These are phyloP conservation scores for Parietaria judaica DNA, from an alignment of 306 rosid species.

Conservation along the genomic window DNA sequence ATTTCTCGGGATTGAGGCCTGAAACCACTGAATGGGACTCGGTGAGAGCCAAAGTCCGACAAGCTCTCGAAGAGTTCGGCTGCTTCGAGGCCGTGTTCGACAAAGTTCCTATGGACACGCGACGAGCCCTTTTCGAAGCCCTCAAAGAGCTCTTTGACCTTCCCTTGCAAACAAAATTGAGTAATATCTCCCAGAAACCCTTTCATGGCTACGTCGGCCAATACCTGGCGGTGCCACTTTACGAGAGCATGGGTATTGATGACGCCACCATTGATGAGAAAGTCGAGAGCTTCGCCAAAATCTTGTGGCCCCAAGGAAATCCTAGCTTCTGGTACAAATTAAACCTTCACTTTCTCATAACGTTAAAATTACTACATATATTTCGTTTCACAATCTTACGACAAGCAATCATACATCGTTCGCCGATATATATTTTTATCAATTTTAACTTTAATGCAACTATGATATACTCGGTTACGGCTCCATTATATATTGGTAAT, in stretches of 20 bases:
- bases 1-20: background rate
- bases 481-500: too few species aligned
- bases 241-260: conserved; percentile 57
- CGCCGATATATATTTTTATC: too few species aligned
- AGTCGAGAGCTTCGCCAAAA: conserved; percentile 30
- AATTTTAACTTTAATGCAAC: too few species aligned
- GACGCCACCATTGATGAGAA: conserved; percentile 31
- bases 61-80: conserved; percentile 54
- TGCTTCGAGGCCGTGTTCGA: conserved; percentile 57
- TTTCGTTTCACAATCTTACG: too few species aligned
- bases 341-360: too few species aligned
- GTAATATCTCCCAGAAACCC: conserved; percentile 43
- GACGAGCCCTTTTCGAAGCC: conserved; percentile 27
- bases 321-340: conserved; percentile 39
- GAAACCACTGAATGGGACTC: conserved; percentile 1
- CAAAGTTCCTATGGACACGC: conserved; percentile 33
- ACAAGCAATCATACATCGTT: too few species aligned
- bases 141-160: conserved; percentile 54
- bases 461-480: too few species aligned
- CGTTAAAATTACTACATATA: too few species aligned
- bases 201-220: conserved; percentile 69
- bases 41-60: conserved; percentile 1
- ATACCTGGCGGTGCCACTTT: conserved; percentile 48
- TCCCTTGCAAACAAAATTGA: conserved; percentile 50
- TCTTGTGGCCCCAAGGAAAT: conserved; percentile 57